phyloP scores from a whole-genome alignment of 306 rosid species.

The Trichosanthes truncata region DNA sequence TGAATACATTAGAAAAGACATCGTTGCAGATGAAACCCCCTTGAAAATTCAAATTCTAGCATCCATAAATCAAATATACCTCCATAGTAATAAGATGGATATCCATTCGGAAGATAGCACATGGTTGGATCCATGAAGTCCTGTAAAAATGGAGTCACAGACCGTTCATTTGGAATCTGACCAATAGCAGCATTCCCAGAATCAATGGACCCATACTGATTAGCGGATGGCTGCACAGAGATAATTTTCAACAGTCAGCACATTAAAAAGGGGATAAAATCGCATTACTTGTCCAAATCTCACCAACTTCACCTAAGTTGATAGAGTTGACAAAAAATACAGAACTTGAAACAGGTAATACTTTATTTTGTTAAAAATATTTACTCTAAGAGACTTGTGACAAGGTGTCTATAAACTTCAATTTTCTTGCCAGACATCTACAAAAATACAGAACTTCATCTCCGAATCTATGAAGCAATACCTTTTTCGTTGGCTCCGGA shows the following conservation, averaged over 20 bases:
- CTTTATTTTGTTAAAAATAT: not conserved
- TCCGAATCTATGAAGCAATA: not conserved
- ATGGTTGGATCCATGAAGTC: constrained; percentile 63
- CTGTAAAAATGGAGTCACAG: constrained; percentile 56
- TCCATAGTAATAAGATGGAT: constrained; percentile 69
- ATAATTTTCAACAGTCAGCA: not conserved
- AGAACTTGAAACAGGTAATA: not conserved
- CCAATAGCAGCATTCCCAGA: constrained; percentile 52
- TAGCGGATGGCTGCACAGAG: constrained; percentile 42
- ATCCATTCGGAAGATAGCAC: constrained; percentile 72
- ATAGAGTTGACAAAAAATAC: not conserved
- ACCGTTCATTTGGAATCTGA: constrained; percentile 76
- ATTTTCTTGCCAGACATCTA: not conserved
- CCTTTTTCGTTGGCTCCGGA: constrained; percentile 83
- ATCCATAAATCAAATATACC: constrained; percentile 26
- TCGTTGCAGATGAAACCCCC: not conserved
- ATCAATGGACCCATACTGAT: constrained; percentile 71
- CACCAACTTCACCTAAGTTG: not conserved
- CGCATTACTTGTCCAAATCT: not conserved
- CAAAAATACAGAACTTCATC: not conserved
- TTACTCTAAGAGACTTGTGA: not conserved
- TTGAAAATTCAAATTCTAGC: not conserved
- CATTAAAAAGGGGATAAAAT: not conserved
- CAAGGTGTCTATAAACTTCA: not conserved
- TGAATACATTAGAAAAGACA: too few relatives aligned